phyloP scores from a whole-genome alignment of 2,329 filamentous ascomycete genomes.

The Fusarium sp. region DNA sequence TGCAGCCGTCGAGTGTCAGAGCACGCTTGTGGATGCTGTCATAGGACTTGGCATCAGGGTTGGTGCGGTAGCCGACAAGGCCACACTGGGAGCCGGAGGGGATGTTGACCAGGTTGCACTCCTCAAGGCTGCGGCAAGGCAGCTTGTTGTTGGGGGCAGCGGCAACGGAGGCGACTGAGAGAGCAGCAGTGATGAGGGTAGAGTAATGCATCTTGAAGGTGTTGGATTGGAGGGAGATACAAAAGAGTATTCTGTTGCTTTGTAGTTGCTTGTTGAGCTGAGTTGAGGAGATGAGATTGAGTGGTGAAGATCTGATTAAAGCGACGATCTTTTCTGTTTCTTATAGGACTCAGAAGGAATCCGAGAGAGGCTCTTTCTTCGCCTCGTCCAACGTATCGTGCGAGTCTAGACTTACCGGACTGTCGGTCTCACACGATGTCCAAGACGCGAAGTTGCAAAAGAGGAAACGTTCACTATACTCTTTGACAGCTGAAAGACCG shows the following conservation, averaged over 20 bases:
- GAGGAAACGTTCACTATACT: background rate
- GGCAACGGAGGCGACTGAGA: background rate
- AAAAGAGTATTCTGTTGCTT: background rate
- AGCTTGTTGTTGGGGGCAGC: conserved; percentile 1
- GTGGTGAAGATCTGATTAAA: background rate
- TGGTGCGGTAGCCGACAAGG: background rate
- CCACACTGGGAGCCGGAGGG: background rate
- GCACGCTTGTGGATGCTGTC: background rate
- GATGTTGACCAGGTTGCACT: background rate
- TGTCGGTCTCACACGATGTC: background rate
- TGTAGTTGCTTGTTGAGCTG: background rate
- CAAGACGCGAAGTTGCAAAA: background rate
- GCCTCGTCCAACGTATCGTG: background rate
- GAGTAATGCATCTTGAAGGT: conserved; percentile 1
- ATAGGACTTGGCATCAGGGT: background rate
- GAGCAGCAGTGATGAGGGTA: background rate
- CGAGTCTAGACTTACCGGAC: background rate
- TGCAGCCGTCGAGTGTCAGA: background rate
- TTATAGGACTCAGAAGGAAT: background rate
- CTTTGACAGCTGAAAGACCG: background rate
- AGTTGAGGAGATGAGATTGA: background rate
- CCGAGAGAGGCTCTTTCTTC: background rate
- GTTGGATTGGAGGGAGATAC: background rate
- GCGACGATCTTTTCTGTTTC: background rate
- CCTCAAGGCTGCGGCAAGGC: conserved; percentile 2